A percentile compares a stretch with the other conserved stretches of the same genome.
Conservation (phyloP, 139 green algal species). For the Ulvella scutata region DNA sequence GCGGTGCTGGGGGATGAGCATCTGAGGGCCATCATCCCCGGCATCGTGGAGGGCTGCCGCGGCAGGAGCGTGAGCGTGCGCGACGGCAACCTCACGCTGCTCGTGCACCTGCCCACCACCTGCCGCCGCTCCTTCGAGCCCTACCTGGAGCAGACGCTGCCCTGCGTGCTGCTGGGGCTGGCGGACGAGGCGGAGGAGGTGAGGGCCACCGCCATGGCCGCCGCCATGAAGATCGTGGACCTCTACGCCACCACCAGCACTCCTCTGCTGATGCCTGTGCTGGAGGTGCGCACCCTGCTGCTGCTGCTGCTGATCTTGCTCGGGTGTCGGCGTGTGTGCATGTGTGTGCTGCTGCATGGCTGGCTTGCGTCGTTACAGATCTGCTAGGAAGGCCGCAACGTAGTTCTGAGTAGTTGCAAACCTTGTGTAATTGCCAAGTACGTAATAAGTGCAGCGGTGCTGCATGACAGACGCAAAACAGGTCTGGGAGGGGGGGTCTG, state of each 20-base stretch:
- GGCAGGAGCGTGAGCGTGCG: slow-evolving; percentile 33
- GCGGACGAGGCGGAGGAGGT: slow-evolving; percentile 88
- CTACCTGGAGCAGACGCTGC: slow-evolving; percentile 27
- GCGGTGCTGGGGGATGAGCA: slow-evolving; percentile 56
- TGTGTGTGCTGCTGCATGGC: too few relatives aligned
- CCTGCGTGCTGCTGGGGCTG: slow-evolving; percentile 79
- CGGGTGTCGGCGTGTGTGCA: too few relatives aligned
- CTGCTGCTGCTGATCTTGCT: not conserved
- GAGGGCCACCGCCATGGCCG: slow-evolving; percentile 67
- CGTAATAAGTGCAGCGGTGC: too few relatives aligned
- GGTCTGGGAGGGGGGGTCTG: too few relatives aligned
- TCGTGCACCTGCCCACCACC: slow-evolving; percentile 30
- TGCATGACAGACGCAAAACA: too few relatives aligned
- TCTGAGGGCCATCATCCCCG: slow-evolving; percentile 68
- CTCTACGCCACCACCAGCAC: slow-evolving; percentile 54
- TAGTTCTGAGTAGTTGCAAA: too few relatives aligned
- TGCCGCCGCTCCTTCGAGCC: slow-evolving; percentile 25
- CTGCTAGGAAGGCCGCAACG: too few relatives aligned
- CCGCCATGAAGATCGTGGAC: slow-evolving; percentile 59
- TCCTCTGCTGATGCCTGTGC: slow-evolving; percentile 76
- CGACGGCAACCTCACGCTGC: slow-evolving; percentile 84
- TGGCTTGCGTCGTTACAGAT: too few relatives aligned
- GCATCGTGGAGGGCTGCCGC: slow-evolving; percentile 50
- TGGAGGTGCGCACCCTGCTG: slow-evolving; percentile 39
- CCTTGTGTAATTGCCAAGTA: too few relatives aligned